phyloP scores from a whole-genome alignment of 176 grass and related monocot genomes.

The Elymus sibiricus region DNA sequence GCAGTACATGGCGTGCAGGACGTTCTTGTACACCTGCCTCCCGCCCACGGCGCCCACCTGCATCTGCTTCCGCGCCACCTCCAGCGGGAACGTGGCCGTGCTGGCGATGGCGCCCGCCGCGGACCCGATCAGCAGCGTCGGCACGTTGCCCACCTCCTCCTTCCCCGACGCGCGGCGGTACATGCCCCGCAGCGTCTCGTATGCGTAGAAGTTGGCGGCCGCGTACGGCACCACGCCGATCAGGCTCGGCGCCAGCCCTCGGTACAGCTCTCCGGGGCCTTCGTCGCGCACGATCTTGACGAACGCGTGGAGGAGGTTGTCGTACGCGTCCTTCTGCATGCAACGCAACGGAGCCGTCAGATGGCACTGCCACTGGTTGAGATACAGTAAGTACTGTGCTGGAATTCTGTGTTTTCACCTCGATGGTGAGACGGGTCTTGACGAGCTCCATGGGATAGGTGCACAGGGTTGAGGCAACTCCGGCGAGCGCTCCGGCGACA shows the following conservation, averaged over 20 bases:
- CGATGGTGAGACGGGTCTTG: constrained; percentile 88
- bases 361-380: not conserved
- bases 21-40: constrained; percentile 65
- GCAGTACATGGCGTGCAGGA: constrained; percentile 71
- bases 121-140: constrained; percentile 70
- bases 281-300: constrained; percentile 65
- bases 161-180: constrained; percentile 45
- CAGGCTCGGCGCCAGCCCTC: constrained; percentile 70
- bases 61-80: constrained; percentile 88
- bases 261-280: constrained; percentile 66
- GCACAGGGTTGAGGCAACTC: constrained; percentile 75
- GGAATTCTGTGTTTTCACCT: constrained; percentile 30
- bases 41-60: constrained; percentile 77
- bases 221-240: constrained; percentile 88
- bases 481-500: constrained; percentile 73
- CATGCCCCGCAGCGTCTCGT: constrained; percentile 61
- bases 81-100: constrained; percentile 86
- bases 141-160: constrained; percentile 37
- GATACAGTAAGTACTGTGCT: no score
- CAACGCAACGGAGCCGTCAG: not conserved
- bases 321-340: constrained; percentile 63
- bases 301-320: constrained; percentile 70
- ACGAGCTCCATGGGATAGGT: constrained; percentile 87
- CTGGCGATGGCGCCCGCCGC: constrained; percentile 74
- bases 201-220: constrained; percentile 74